Base-by-base conservation (phyloP, 2,329 filamentous ascomycete genomes). In the Passalora sequoiae region DNA sequence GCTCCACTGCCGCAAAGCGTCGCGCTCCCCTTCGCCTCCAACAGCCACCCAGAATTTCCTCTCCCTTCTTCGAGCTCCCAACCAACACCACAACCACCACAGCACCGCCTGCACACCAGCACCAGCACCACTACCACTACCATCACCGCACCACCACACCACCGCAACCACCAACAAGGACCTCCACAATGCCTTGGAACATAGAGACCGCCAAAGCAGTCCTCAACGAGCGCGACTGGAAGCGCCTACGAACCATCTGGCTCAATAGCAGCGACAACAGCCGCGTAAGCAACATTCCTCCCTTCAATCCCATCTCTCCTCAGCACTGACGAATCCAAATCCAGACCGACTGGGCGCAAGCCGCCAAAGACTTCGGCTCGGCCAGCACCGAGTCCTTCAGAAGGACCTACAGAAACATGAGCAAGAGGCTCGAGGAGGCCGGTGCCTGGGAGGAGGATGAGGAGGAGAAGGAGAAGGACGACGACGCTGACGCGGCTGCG, bases 341-440 rank as follows among this genome's bases (percentile, higher is more conserved):
- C 29, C 13, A 31, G 29, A 22, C 32, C 16, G 27, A 40, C 17
- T 40, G 38, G 38, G 28, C 6, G 6, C 30, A 22, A 31, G 38
- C 38, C 15, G 13, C 38, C 6, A 19, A 32, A 4, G 38, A 40
- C 25, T 40, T 40, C 27, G 38, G 38, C 25, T 27, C 27, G n/a
- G 22, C 38, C 4, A 30, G 16, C 13, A 28, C 32, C 16, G 38
- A 40, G n/a, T 12, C 15, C 17, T 22, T 40, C 12, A 27, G 21
- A 12, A 20, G 22, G 10, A 29, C 27, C 16, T 31, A 16, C n/a
- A 9, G 6, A 7, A 40, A 19, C 7, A 32, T 32, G 38, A 28
- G 20, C 22, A 40, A 40, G 38, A 40, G 19, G 27, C 7, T 43
- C 10, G 40, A 25, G 9, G 19, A 25, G 22, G 33, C 32, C 9